Evolutionary conservation across 139 green algal genomes (phyloP), one percentile per base, ranked within the genome.

Genomic region (Micractinium conductrix): DNA sequence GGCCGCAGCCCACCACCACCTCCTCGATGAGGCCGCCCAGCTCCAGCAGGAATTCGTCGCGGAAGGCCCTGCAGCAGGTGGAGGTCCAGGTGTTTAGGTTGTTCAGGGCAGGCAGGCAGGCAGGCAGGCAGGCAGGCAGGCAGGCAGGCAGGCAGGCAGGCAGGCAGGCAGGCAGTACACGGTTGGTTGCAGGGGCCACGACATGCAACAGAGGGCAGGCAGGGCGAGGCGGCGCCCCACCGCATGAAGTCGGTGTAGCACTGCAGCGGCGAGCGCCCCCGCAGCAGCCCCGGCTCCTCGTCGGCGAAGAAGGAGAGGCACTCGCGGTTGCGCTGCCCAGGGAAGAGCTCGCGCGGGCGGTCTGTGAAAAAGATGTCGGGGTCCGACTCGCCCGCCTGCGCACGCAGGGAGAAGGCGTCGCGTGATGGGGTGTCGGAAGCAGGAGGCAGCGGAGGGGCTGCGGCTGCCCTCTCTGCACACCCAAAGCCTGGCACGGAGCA

Each of bases 181-280:
- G 50, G 9, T 2, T 4, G 69, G 35, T 8, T 30, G 38, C 4
- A 40, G 62, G 35, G 28, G 24, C 42, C 55, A 68, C n/a, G 5
- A 42, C 21, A 42, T 33, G 9, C 50, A 74, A 19, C 19, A 16
- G 7, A 16, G 4, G 14, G 50, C 48, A 58, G 16, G 48, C n/a
- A n/a, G n/a, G n/a, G n/a, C n/a, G n/a, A n/a, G n/a, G n/a, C n/a
- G n/a, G n/a, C n/a, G n/a, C 48, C 85, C 24, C 38, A 85, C 53
- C 82, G 50, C 92, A 98, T 97, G 87, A 97, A 96, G 58, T 98
- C 95, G n/a, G 87, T 81, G 55, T 98, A 98, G 83, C 91, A 96
- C 84, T 97, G 88, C 80, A 98, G 78, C 22, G 92, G 90, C 2
- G 88, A 90, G 33, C 93, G 80, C 74, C 94, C 78, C 84, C 53